phyloP scores from a whole-genome alignment of 768 basidiomycete species.

The Lactarius hatsudake region DNA sequence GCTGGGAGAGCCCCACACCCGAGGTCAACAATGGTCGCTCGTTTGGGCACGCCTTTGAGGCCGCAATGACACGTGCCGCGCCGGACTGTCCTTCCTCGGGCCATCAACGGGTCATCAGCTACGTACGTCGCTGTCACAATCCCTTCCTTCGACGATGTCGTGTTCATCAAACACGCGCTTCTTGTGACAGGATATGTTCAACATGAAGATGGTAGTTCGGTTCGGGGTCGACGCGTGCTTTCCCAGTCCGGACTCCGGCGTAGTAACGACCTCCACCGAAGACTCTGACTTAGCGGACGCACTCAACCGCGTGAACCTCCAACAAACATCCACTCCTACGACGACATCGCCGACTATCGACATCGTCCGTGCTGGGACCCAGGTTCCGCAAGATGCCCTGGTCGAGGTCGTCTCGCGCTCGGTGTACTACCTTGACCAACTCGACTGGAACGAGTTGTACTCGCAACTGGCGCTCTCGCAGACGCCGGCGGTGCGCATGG shows the following conservation, averaged over 20 bases:
- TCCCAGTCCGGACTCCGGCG: not conserved
- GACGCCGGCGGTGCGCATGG: slow-evolving; percentile 59
- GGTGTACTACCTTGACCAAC: slow-evolving; percentile 26
- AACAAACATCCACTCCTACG: not conserved
- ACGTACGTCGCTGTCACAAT: slow-evolving; percentile 53
- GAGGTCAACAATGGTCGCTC: slow-evolving; percentile 34
- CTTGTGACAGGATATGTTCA: slow-evolving; percentile 49
- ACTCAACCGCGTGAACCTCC: slow-evolving; percentile 26
- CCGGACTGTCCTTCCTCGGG: slow-evolving; percentile 50
- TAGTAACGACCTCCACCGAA: slow-evolving; percentile 16
- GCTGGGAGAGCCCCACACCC: slow-evolving; percentile 46
- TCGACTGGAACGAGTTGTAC: slow-evolving; percentile 60
- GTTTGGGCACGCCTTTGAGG: slow-evolving; percentile 64
- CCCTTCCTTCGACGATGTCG: not conserved
- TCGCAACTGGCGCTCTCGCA: slow-evolving; percentile 70
- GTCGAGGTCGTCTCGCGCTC: slow-evolving; percentile 39
- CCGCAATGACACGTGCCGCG: slow-evolving; percentile 47
- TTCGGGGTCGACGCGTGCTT: slow-evolving; percentile 51
- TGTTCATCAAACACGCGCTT: not conserved
- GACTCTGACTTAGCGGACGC: slow-evolving; percentile 25
- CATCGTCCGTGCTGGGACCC: slow-evolving; percentile 20
- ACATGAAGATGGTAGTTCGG: slow-evolving; percentile 55
- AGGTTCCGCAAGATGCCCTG: slow-evolving; percentile 22
- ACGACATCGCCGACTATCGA: not conserved
- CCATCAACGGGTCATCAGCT: slow-evolving; percentile 61